Evolutionary conservation across 2,329 filamentous ascomycete genomes (phyloP), one percentile per base, ranked within the genome.

Genomic region (Amphichorda felina): DNA sequence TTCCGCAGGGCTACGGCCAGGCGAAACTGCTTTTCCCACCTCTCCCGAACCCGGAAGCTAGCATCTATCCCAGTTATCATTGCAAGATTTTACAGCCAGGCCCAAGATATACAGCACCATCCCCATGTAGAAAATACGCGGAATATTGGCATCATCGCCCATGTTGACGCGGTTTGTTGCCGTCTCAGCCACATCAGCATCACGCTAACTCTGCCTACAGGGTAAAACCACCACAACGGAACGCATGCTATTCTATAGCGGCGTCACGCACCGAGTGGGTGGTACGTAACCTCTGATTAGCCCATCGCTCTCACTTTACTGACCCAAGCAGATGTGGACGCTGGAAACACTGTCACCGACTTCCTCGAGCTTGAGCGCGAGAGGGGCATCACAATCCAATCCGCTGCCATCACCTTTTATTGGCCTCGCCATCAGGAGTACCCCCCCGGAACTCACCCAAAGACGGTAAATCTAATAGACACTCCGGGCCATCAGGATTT

Each of bases 151-250:
- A 96, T 98, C 46, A 95, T 98, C 56, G 91, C 91, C 40, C 91
- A 98, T 57, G 94, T 98, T 44, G 91, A 96, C 76, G 91, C 91
- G 38, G 72, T 76, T 56, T 37, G 68, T 55, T 10, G 11, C 15
- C 19, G 15, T 18, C n/a, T 29, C 14, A 17, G 19, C 16, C 22
- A 28, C 21, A 17, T 9, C 18, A n/a, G 19, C 8, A 25, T 19
- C 15, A 19, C 17, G 18, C 14, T 35, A 11, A 15, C 24, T 18
- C 19, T 33, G 26, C 16, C 19, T 18, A 17, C 31, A 75, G 71
- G 91, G 91, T 8, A 98, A 98, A 67, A 98, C 91, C 2, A 96
- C 91, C 0, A 98, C 91, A 0, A 96, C 91, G 4, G 91, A 98
- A 75, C 87, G 91, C 39, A 96, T 96, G 89, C 81, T 98, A 50